Conservation (phyloP, 495 filamentous ascomycete species). For the Cetradonia linearis region DNA sequence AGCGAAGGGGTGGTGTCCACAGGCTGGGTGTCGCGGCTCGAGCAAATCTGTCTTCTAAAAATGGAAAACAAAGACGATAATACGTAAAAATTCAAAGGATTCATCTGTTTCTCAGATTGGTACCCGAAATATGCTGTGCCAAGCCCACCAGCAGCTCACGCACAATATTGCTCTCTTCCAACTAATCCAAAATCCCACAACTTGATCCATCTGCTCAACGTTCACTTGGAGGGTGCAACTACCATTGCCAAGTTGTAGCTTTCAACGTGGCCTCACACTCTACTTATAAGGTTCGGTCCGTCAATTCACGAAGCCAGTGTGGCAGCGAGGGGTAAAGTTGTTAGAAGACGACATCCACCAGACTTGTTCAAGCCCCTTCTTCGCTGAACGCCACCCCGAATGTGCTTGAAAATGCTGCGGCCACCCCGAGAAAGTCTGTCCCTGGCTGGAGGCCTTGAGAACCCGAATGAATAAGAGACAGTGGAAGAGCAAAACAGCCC, state of each 20-base stretch:
- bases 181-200: not conserved
- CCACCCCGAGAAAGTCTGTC: not conserved
- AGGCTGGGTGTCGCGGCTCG: constrained; percentile 61
- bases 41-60: constrained; percentile 49
- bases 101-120: not conserved
- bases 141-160: not conserved
- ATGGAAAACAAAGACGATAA: constrained; percentile 10
- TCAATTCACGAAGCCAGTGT: not conserved
- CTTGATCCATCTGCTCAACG: not conserved
- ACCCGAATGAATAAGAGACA: not conserved
- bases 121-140: not conserved
- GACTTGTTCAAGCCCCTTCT: not conserved
- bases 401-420: not conserved
- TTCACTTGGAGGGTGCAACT: not conserved
- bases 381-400: not conserved
- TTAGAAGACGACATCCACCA: not conserved
- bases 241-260: not conserved
- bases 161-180: not conserved
- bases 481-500: not conserved
- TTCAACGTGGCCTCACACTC: not conserved
- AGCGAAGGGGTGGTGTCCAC: constrained; percentile 59
- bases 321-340: not conserved
- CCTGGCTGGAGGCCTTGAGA: not conserved
- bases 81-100: not conserved
- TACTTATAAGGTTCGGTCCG: constrained; percentile 9